A percentile compares a stretch with the other conserved stretches of the same genome.
Conservation (phyloP, 2,329 filamentous ascomycete genomes). For the Nemania serpens region DNA sequence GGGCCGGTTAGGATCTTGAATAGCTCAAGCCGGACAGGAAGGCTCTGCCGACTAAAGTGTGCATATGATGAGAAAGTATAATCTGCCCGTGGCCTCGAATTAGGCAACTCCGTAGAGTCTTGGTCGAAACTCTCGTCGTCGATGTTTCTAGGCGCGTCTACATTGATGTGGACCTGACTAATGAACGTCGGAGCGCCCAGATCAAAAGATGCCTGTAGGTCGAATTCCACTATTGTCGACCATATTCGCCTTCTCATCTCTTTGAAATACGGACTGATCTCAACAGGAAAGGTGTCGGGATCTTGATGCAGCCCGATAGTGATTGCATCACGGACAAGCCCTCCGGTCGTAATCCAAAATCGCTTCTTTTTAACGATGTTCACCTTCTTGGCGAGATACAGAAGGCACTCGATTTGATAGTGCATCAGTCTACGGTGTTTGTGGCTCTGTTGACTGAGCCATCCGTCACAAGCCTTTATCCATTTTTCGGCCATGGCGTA, state of each 20-base stretch:
- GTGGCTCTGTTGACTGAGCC: constrained; percentile 61
- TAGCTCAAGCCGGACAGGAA: constrained; percentile 61
- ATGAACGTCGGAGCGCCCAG: constrained; percentile 63
- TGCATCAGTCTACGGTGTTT: constrained; percentile 65
- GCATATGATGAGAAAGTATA: constrained; percentile 66
- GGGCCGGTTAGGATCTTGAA: constrained; percentile 61
- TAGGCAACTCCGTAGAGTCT: constrained; percentile 55
- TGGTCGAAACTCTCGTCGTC: constrained; percentile 63
- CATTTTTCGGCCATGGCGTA: constrained; percentile 60
- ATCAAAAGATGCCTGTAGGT: constrained; percentile 65
- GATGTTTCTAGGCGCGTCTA: constrained; percentile 60
- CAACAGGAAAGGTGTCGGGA: constrained; percentile 58
- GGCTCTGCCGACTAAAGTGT: constrained; percentile 60
- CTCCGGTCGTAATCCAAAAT: constrained; percentile 63
- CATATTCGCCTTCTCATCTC: constrained; percentile 66
- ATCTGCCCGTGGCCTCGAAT: constrained; percentile 55
- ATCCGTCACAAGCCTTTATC: constrained; percentile 60
- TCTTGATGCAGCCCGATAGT: constrained; percentile 64
- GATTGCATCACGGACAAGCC: constrained; percentile 62
- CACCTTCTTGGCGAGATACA: constrained; percentile 65
- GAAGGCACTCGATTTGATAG: constrained; percentile 63
- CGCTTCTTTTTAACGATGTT: constrained; percentile 69
- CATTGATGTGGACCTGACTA: constrained; percentile 60
- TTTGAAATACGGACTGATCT: constrained; percentile 63
- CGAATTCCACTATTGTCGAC: constrained; percentile 65